phyloP scores from a whole-genome alignment of 2,329 filamentous ascomycete genomes.

The Pestalotiopsis fici region DNA sequence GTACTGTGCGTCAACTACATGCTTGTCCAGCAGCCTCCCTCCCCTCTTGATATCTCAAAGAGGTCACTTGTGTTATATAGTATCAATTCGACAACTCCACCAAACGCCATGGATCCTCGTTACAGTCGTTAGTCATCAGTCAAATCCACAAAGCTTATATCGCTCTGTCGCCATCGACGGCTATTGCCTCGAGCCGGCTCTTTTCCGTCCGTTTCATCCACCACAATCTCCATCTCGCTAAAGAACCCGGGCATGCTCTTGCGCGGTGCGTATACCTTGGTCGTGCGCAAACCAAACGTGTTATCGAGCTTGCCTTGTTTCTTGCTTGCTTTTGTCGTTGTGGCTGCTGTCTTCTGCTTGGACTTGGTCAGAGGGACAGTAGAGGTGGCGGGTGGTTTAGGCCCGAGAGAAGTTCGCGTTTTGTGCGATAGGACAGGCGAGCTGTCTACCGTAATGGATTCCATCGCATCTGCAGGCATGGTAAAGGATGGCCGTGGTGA shows the following conservation, averaged over 20 bases:
- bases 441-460: background rate
- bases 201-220: slow-evolving; percentile 23
- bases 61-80: background rate
- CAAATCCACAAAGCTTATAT: slow-evolving; percentile 30
- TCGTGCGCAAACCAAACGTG: slow-evolving; percentile 23
- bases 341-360: background rate
- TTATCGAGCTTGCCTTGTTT: slow-evolving; percentile 18
- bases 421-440: background rate
- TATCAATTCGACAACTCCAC: background rate
- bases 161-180: slow-evolving; percentile 27
- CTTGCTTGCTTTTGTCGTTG: background rate
- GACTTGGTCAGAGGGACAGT: background rate
- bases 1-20: too few relatives aligned
- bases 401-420: background rate
- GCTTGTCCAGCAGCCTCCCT: too few relatives aligned
- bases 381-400: background rate
- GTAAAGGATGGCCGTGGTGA: background rate
- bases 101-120: background rate
- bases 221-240: slow-evolving; percentile 30
- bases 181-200: background rate
- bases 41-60: background rate
- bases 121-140: slow-evolving; percentile 23
- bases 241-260: slow-evolving; percentile 40
- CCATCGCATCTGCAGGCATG: background rate
- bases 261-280: slow-evolving; percentile 40